phyloP scores from a whole-genome alignment of 768 basidiomycete genomes.

The Hydnomerulius pinastri region DNA sequence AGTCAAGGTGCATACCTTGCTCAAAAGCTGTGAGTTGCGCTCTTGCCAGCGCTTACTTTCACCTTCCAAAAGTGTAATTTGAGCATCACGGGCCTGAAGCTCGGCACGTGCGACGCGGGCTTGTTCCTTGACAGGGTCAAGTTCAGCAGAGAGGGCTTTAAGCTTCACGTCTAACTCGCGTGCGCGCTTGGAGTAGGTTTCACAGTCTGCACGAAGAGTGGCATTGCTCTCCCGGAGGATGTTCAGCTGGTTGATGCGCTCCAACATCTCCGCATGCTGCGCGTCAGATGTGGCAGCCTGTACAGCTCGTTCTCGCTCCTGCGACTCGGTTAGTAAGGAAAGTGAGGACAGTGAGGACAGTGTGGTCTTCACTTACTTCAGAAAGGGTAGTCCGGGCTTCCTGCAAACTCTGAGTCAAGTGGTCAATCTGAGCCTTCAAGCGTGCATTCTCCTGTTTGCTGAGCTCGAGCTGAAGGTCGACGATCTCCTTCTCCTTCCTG shows the following conservation, averaged over 20 bases:
- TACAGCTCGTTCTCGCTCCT: conserved; percentile 84
- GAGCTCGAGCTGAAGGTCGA: conserved; percentile 84
- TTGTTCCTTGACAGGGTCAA: conserved; percentile 77
- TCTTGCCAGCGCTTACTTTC: conserved; percentile 85
- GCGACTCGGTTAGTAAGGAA: conserved; percentile 3
- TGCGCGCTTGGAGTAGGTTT: conserved; percentile 67
- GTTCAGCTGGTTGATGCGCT: conserved; percentile 85
- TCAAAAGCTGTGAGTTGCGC: conserved; percentile 76
- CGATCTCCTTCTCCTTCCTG: conserved; percentile 90
- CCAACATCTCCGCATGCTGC: conserved; percentile 82
- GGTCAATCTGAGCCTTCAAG: conserved; percentile 74
- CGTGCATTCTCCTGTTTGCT: conserved; percentile 75
- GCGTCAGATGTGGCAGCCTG: conserved; percentile 70
- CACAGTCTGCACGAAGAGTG: conserved; percentile 76
- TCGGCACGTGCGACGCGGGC: conserved; percentile 69
- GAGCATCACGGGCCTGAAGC: conserved; percentile 65
- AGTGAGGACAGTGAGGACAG: not conserved
- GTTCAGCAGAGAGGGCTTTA: conserved; percentile 54
- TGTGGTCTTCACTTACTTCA: conserved; percentile 47
- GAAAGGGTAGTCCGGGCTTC: conserved; percentile 71
- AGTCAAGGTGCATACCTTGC: conserved; percentile 55
- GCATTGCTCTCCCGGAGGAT: conserved; percentile 87
- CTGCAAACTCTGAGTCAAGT: conserved; percentile 66
- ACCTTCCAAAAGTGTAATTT: conserved; percentile 69
- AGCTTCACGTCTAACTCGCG: conserved; percentile 68